Base-by-base conservation (phyloP, 225 moss, liverwort and hornwort genomes). In the Pseudoscleropodium purum region DNA sequence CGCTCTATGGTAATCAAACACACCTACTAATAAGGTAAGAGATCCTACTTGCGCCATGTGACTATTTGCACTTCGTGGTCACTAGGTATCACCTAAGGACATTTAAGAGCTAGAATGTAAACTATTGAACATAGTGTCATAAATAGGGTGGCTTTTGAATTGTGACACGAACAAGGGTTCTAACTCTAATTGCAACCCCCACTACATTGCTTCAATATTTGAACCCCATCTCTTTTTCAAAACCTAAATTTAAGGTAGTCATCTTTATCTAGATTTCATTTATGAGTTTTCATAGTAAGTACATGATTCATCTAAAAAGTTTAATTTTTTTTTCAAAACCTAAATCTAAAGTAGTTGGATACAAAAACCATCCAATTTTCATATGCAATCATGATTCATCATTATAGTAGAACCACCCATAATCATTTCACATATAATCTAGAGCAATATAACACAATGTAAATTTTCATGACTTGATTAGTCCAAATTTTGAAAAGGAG, bases 71-170 rank as follows among this genome's bases (percentile, higher is more conserved):
- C 1, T 41, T 41, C 26, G 41, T 41, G 3, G 15, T 3, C 15
- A 72, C 9, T 74, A 10, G 29, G 6, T 43, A 74, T 10, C 3
- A 39, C 0, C 1, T 2, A 3, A 39, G 2, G 39, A 39, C 8
- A 45, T 74, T 74, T 74, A 29, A 45, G 17, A 30, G 45, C 29
- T 29, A 45, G 0, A 29, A 29, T 74, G 6, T 43, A 43, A 3
- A 17, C 17, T 43, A 10, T 0, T 17, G 2, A 39, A 43, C 2
- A 10, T 43, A 10, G 6, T 73, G 5, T 9, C 0, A 1, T 0
- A 27, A 73, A 43, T 43, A 43, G 5, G 43, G 8, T 11, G 18
- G 10, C 17, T 29, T 74, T 45, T 27, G 27, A 74, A 45, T 45
- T 17, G 74, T 47, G 0, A 6, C 0, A 0, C 18, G 31, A 17